Evolutionary conservation across 306 rosid species (phyloP), one percentile per base, ranked within the genome.

Genomic region (Bauhinia variegata): DNA sequence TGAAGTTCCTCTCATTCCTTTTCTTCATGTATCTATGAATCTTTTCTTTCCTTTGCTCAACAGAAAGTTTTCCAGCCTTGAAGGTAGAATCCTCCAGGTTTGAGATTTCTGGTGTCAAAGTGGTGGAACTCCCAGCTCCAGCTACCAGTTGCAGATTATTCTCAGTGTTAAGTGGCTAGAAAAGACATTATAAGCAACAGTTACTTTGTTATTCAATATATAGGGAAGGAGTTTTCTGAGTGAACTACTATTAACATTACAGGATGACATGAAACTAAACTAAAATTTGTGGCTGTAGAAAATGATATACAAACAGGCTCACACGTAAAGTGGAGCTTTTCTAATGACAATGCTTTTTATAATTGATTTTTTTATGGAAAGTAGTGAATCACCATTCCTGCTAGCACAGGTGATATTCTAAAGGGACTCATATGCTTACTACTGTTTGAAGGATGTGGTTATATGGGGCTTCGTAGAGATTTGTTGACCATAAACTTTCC

Each of bases 21-120:
- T 93, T 93, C 89, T 90, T 93, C 96, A 90, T 81, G 85, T 90
- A 93, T 83, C 99, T 88, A 71, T 85, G 89, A 75, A 93, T 90
- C 87, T 90, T 93, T 67, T 93, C 97, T 72, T 83, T 90, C 83
- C 99, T 93, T 68, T 90, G 89, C 75, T 93, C 99, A 59, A 71
- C 83, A 59, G 99, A 88, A 48, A 93, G 95, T 76, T 90, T 93
- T 70, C 95, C 95, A 44, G 88, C 99, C 78, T 90, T 93, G 62
- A 83, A 83, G 50, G 76, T 78, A 37, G 89, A 82, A 75, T 90
- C 97, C 75, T 91, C 96, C 80, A 86, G 73, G 74, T 79, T 86
- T 57, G 96, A 82, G 60, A 88, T 91, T 38, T 93, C 99, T 50
- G 88, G 72, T 59, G 87, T 79, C 72, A 90, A 77, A 68, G 82